Evolutionary conservation across 805 yeast genomes (phyloP), one percentile per base, ranked within the genome.

Genomic region (Pichia heedii): DNA sequence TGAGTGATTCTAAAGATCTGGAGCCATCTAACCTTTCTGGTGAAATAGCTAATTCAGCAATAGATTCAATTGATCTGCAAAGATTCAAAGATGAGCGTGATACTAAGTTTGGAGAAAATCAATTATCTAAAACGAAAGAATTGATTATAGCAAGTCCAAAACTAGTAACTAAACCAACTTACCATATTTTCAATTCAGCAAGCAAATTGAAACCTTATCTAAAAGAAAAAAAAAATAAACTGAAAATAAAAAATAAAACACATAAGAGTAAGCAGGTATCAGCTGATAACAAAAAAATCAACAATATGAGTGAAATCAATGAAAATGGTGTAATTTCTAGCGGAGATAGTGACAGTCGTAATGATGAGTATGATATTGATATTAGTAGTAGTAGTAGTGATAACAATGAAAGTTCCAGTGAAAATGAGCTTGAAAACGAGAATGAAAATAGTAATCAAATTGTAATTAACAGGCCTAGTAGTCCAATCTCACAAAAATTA

Each of bases 81-180:
- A n/a, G n/a, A n/a, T n/a, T n/a, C n/a, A n/a, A n/a, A n/a, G n/a
- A n/a, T n/a, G n/a, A n/a, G n/a, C n/a, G n/a, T n/a, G n/a, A n/a
- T n/a, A n/a, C n/a, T n/a, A n/a, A n/a, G n/a, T n/a, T n/a, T n/a
- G n/a, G n/a, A n/a, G n/a, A n/a, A n/a, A n/a, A n/a, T n/a, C n/a
- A n/a, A n/a, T n/a, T n/a, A n/a, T n/a, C n/a, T n/a, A n/a, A n/a
- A n/a, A n/a, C n/a, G n/a, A n/a, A n/a, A n/a, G n/a, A n/a, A n/a
- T n/a, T n/a, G n/a, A n/a, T n/a, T n/a, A n/a, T n/a, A 19, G 42
- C 34, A 9, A 34, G 37, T 12, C 46, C 37, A n/a, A 40, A 22
- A 15, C 15, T 26, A 34, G 34, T 43, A 5, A 20, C 19, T 11
- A 16, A 32, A 12, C 38, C 26, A n/a, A 27, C 37, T 18, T 33